Percentiles rank a stretch among this genome's conserved stretches.
Conservation (phyloP, 1,284 basidiomycete species). For the Neonothopanus nambi region DNA sequence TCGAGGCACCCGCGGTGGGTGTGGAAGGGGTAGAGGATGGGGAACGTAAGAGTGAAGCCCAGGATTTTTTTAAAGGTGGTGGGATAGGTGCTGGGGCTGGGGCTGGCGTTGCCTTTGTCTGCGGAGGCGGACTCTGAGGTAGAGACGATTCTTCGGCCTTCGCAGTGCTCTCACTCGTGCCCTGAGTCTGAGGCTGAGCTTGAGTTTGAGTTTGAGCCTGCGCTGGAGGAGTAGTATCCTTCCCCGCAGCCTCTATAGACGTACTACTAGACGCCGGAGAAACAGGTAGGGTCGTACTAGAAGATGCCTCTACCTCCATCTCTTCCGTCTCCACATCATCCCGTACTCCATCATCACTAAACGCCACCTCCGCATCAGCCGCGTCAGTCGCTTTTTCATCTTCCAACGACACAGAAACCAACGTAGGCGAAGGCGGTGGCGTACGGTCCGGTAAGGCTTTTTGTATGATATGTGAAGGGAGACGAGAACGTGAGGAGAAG, state of each 20-base stretch:
- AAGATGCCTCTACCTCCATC: not conserved
- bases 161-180: constrained; percentile 4
- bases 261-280: constrained; percentile 64
- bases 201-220: no score
- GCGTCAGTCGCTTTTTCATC: no score
- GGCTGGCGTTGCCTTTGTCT: constrained; percentile 17
- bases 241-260: constrained; percentile 42
- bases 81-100: constrained; percentile 31
- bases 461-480: constrained; percentile 54
- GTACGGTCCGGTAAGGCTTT: constrained; percentile 46
- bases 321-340: no score
- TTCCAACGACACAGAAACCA: not conserved
- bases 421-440: constrained; percentile 42
- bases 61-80: constrained; percentile 59
- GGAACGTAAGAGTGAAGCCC: constrained; percentile 71
- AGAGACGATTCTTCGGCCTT: no score
- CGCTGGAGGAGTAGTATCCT: no score
- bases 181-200: constrained; percentile 12
- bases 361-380: no score
- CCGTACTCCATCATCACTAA: no score
- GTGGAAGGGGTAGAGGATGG: constrained; percentile 35
- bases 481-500: constrained; percentile 59
- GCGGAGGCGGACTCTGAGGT: no score
- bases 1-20: no score
- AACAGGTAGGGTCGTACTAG: constrained; percentile 35